A percentile compares a stretch with the other conserved stretches of the same genome.
These are phyloP conservation scores for Aspergillus persii DNA, from an alignment of 2,329 filamentous ascomycete genomes.

Conservation along the genomic window DNA sequence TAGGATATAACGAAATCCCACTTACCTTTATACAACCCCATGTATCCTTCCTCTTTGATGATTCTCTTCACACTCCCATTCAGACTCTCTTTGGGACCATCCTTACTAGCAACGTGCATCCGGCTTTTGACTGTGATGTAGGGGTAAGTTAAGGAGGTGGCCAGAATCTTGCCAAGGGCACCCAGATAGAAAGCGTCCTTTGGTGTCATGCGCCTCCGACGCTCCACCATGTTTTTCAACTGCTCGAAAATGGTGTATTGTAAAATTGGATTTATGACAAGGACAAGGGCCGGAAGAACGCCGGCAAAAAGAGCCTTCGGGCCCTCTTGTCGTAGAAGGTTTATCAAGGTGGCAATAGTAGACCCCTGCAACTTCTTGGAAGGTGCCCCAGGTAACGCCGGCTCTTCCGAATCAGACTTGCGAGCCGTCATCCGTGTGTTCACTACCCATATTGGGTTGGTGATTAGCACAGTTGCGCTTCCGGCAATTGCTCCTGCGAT, in stretches of 20 bases:
- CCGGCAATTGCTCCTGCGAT: slow-evolving; percentile 91
- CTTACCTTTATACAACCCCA: slow-evolving; percentile 87
- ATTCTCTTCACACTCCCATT: slow-evolving; percentile 74
- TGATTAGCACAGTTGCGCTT: slow-evolving; percentile 89
- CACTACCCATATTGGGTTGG: slow-evolving; percentile 98
- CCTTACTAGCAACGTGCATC: slow-evolving; percentile 85
- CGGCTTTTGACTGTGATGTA: slow-evolving; percentile 99
- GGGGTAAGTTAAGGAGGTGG: slow-evolving; percentile 91
- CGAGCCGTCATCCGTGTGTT: slow-evolving; percentile 98
- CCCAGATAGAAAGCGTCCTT: slow-evolving; percentile 87
- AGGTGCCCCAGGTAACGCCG: slow-evolving; percentile 39
- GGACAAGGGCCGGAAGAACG: slow-evolving; percentile 84
- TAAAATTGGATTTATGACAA: slow-evolving; percentile 97
- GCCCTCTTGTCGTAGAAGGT: slow-evolving; percentile 80
- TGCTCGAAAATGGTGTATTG: slow-evolving; percentile 99
- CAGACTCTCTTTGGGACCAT: slow-evolving; percentile 77
- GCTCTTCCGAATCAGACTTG: slow-evolving; percentile 56
- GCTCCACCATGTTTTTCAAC: slow-evolving; percentile 88
- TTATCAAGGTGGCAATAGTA: slow-evolving; percentile 77
- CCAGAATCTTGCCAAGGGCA: slow-evolving; percentile 89
- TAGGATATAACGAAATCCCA: slow-evolving; percentile 8
- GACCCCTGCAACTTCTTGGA: slow-evolving; percentile 58
- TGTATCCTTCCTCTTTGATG: slow-evolving; percentile 84
- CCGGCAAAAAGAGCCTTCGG: slow-evolving; percentile 83
- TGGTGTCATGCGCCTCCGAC: slow-evolving; percentile 72